Percentiles rank a stretch among this genome's conserved stretches.
Conservation (phyloP, 2,329 filamentous ascomycete species). For the Pezicula rhizophila region DNA sequence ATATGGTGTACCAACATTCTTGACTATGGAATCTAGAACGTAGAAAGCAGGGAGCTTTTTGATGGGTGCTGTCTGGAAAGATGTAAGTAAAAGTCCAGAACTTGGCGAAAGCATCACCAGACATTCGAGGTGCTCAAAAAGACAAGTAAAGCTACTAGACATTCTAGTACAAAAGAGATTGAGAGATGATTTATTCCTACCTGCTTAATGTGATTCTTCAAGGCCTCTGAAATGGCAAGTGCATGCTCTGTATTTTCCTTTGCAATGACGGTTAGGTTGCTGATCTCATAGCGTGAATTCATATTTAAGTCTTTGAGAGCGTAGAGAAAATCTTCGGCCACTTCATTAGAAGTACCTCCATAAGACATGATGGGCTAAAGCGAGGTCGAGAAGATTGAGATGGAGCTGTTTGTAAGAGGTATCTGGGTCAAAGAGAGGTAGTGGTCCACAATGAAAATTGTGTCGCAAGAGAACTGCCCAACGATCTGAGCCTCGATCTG, state of each 20-base stretch:
- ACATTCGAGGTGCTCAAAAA: not conserved
- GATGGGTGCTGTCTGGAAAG: slow-evolving; percentile 67
- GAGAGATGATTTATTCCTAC: slow-evolving; percentile 52
- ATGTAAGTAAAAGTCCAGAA: slow-evolving; percentile 20
- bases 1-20: slow-evolving; percentile 97
- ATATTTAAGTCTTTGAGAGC: slow-evolving; percentile 85
- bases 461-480: slow-evolving; percentile 19
- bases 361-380: slow-evolving; percentile 53
- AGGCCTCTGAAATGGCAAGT: slow-evolving; percentile 80
- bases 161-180: slow-evolving; percentile 7
- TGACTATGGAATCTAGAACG: slow-evolving; percentile 95
- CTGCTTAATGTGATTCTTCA: slow-evolving; percentile 90
- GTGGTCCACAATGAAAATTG: slow-evolving; percentile 18
- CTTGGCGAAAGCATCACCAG: not conserved
- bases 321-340: slow-evolving; percentile 90
- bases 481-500: slow-evolving; percentile 15
- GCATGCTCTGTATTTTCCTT: slow-evolving; percentile 97
- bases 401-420: slow-evolving; percentile 14
- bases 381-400: slow-evolving; percentile 15
- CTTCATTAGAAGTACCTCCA: slow-evolving; percentile 61
- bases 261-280: slow-evolving; percentile 93
- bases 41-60: slow-evolving; percentile 96
- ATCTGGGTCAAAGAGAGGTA: slow-evolving; percentile 11
- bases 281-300: slow-evolving; percentile 93
- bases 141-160: slow-evolving; percentile 8